Percentiles rank a stretch among this genome's conserved stretches.
These are phyloP conservation scores for Trichoderma sp. DNA, from an alignment of 2,329 filamentous ascomycete genomes.

Conservation along the genomic window DNA sequence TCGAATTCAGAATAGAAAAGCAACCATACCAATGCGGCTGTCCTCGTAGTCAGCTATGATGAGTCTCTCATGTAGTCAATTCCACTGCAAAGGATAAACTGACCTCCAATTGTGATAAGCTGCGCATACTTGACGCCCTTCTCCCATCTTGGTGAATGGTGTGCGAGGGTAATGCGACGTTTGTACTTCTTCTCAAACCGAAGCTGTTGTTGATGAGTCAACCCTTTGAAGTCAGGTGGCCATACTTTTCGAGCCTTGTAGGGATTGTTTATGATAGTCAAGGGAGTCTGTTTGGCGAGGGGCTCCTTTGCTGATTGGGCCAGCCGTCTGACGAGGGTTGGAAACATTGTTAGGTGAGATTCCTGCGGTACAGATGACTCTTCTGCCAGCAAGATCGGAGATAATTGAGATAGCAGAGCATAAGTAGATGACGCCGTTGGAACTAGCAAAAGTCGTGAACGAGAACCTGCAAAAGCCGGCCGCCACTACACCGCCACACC, in stretches of 20 bases:
- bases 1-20: slow-evolving; percentile 45
- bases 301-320: slow-evolving; percentile 32
- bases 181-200: slow-evolving; percentile 77
- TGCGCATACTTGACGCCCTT: slow-evolving; percentile 65
- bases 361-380: slow-evolving; percentile 10
- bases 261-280: slow-evolving; percentile 49
- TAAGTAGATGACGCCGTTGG: background rate
- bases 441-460: slow-evolving; percentile 17
- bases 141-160: slow-evolving; percentile 60
- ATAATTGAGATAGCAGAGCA: background rate
- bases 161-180: slow-evolving; percentile 61
- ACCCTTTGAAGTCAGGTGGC: slow-evolving; percentile 72
- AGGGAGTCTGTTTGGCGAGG: slow-evolving; percentile 28
- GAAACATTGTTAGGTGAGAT: slow-evolving; percentile 32
- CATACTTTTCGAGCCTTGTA: slow-evolving; percentile 69
- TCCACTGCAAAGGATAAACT: slow-evolving; percentile 26
- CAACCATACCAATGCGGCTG: slow-evolving; percentile 39
- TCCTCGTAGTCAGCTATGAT: background rate
- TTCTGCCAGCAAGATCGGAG: background rate
- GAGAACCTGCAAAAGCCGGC: slow-evolving; percentile 21
- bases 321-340: slow-evolving; percentile 35
- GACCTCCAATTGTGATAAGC: slow-evolving; percentile 56
- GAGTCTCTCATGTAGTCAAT: background rate
- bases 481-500: slow-evolving; percentile 30
- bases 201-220: slow-evolving; percentile 71